These are phyloP conservation scores for Microcera coccophila DNA, from an alignment of 2,329 filamentous ascomycete species.

Conservation along the genomic window DNA sequence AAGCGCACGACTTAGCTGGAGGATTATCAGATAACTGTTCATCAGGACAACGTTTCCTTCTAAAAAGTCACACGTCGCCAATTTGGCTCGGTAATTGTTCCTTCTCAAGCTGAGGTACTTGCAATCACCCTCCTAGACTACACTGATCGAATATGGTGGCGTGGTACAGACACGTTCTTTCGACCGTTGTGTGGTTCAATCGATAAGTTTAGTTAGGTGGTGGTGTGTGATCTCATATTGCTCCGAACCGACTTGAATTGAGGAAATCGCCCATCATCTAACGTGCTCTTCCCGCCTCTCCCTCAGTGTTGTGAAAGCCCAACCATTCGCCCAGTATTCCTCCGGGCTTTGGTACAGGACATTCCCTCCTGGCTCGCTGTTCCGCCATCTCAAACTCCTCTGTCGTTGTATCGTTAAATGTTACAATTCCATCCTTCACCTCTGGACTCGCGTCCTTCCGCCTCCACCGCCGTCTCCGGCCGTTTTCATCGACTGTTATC, in stretches of 20 bases:
- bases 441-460: constrained; percentile 35
- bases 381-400: constrained; percentile 34
- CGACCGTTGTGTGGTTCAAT: background rate
- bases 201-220: background rate
- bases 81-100: background rate
- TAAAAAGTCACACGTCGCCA: no score
- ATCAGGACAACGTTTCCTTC: no score
- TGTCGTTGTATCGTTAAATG: constrained; percentile 41
- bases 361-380: constrained; percentile 62
- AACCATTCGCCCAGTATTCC: constrained; percentile 73
- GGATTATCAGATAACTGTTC: no score
- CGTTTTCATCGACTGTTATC: constrained; percentile 43
- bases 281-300: constrained; percentile 18
- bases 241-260: constrained; percentile 1
- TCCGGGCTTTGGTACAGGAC: constrained; percentile 86
- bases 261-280: constrained; percentile 22
- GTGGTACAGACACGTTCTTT: no score
- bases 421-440: constrained; percentile 45
- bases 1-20: no score
- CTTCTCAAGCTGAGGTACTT: background rate
- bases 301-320: constrained; percentile 55
- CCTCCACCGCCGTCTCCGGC: constrained; percentile 43
- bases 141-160: no score
- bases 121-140: background rate
- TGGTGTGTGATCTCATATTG: no score